Percentiles rank a stretch among this genome's conserved stretches.
Evolutionary conservation across 1,139 yeast species (phyloP).

Genomic region (Protomyces pachydermus): DNA sequence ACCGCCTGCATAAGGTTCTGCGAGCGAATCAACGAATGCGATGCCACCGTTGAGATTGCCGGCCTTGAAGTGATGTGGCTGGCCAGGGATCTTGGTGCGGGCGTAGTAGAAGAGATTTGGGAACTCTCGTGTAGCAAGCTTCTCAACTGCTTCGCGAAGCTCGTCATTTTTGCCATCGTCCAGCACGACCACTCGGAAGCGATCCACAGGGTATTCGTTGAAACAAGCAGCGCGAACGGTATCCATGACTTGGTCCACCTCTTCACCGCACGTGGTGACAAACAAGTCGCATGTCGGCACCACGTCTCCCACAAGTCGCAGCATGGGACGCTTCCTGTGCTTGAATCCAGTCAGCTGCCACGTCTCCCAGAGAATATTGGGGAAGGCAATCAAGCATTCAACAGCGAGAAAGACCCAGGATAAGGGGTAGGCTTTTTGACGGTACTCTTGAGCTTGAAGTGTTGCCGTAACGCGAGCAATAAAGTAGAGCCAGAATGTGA

Average conservation of each 20-base stretch:
- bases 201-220: background rate
- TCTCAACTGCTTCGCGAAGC: background rate
- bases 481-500: background rate
- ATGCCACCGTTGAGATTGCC: conserved; percentile 1
- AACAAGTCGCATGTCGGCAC: background rate
- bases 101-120: conserved; percentile 8
- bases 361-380: background rate
- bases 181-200: conserved; percentile 5
- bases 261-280: background rate
- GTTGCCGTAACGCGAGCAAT: background rate
- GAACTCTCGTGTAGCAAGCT: background rate
- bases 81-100: conserved; percentile 1
- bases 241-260: background rate
- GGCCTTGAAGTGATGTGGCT: conserved; percentile 10
- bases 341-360: background rate
- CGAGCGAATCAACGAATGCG: background rate
- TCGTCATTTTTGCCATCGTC: conserved; percentile 1
- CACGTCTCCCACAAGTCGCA: background rate
- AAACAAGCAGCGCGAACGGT: conserved; percentile 2
- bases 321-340: conserved; percentile 3
- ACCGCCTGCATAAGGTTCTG: background rate
- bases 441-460: background rate
- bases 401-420: conserved; percentile 3
- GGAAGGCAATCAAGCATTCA: background rate
- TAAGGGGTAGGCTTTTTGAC: background rate